Conservation (phyloP, 2,329 filamentous ascomycete species). For the Daldinia eschscholtzii region DNA sequence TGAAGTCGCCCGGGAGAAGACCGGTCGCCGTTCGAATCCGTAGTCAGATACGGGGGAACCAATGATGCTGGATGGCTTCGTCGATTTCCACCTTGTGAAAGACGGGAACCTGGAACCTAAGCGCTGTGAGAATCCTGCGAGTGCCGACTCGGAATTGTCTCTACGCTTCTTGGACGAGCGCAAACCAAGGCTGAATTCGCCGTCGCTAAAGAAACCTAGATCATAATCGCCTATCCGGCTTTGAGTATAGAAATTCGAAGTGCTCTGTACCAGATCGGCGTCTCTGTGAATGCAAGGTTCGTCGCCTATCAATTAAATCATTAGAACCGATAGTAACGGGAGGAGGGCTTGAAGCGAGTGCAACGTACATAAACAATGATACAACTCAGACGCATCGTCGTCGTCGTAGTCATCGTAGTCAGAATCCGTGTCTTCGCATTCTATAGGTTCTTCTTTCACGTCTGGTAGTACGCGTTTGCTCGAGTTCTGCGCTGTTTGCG, state of each 20-base stretch:
- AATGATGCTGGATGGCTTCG: conserved; percentile 60
- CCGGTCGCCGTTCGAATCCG: conserved; percentile 80
- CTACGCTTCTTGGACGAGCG: conserved; percentile 68
- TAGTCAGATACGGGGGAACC: conserved; percentile 82
- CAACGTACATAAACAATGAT: conserved; percentile 80
- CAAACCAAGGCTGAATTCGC: conserved; percentile 64
- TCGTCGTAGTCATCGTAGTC: conserved; percentile 64
- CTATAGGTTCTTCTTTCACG: conserved; percentile 84
- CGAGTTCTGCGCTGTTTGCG: conserved; percentile 59
- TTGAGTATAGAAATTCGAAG: conserved; percentile 55
- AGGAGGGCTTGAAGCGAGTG: conserved; percentile 32
- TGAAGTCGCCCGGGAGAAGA: conserved; percentile 74
- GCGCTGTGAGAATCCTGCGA: conserved; percentile 73
- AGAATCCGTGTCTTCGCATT: conserved; percentile 69
- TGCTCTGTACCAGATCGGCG: conserved; percentile 57
- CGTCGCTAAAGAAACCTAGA: conserved; percentile 74
- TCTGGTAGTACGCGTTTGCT: conserved; percentile 80
- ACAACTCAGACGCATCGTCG: conserved; percentile 62
- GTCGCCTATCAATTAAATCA: conserved; percentile 64
- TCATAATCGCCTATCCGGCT: conserved; percentile 72
- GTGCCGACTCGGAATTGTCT: conserved; percentile 68
- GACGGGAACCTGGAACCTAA: conserved; percentile 72
- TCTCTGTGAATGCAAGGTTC: conserved; percentile 70
- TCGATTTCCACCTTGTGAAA: conserved; percentile 64
- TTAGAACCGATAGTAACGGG: conserved; percentile 33